Evolutionary conservation across 169 alveolate species (phyloP), one percentile per base, ranked within the genome.

Genomic region (Ichthyophthirius multifiliis): DNA sequence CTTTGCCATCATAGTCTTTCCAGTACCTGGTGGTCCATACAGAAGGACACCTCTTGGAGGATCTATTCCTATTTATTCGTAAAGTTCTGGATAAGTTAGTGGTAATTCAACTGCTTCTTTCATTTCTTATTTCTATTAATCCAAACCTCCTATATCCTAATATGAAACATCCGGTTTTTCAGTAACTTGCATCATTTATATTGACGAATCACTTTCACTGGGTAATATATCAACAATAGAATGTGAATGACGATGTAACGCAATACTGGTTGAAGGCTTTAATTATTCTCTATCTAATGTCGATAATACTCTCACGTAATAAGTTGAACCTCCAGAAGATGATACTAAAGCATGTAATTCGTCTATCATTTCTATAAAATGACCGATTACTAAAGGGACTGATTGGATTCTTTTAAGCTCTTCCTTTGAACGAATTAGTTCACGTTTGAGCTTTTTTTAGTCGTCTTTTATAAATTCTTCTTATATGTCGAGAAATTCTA

Each of bases 1-100:
- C 77, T 98, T 97, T 9, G 99, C 99, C 85, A 99, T 87, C 99
- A 99, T 97, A 7, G 99, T 99, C 91, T 99, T 98, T 3, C 99
- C 99, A 3, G 99, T 98, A 16, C 99, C 99, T 13, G 99, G 99
- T 2, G 99, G 99, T 1, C 99, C 99, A 86, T 98, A 98, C 31
- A 98, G 89, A 82, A 98, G 90, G 23, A 98, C 99, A 18, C 99
- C 99, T 74, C 97, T 80, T 5, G 99, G 99, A 0, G 99, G 99
- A 89, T 98, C 99, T 45, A 98, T 98, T 15, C 99, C 99, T 34
- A 98, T 98, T 92, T 98, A 98, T 75, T 96, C 97, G 88, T 98
- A 98, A 67, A 98, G 95, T 92, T 98, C 99, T 27, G 99, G 99
- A 77, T 98, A 95, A n/a, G 98, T 96, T 31, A 98, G 91, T 12